phyloP scores from a whole-genome alignment of 108 stramenopile genomes.

The Schizochytrium sp. region DNA sequence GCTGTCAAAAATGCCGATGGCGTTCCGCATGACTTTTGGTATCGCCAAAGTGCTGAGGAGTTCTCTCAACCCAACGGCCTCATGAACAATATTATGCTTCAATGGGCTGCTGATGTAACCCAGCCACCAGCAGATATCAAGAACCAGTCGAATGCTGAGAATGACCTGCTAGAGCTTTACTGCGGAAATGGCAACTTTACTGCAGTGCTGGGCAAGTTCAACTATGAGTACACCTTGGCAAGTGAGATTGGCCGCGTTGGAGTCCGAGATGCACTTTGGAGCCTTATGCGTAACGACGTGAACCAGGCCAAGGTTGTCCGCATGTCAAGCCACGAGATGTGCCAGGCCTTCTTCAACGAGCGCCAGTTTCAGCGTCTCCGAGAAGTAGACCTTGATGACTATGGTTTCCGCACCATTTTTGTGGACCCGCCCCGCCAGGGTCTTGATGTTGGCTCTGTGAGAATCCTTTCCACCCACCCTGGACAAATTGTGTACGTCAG shows the following conservation, averaged over 20 bases:
- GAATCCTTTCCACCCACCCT: neutral
- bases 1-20: neutral
- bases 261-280: slow-evolving; percentile 14
- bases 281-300: neutral
- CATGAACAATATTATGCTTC: slow-evolving; percentile 53
- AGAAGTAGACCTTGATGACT: slow-evolving; percentile 56
- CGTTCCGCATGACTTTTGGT: slow-evolving; percentile 15
- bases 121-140: neutral
- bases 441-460: slow-evolving; percentile 51
- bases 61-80: slow-evolving; percentile 58
- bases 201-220: neutral
- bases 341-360: neutral
- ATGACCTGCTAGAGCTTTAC: slow-evolving; percentile 65
- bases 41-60: neutral
- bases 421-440: slow-evolving; percentile 67
- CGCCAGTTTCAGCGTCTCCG: slow-evolving; percentile 55
- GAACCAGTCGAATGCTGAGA: neutral
- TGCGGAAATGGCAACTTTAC: slow-evolving; percentile 69
- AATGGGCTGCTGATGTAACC: slow-evolving; percentile 6
- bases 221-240: slow-evolving; percentile 62
- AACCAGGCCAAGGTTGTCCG: slow-evolving; percentile 50
- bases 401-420: slow-evolving; percentile 52
- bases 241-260: slow-evolving; percentile 57
- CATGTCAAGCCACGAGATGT: slow-evolving; percentile 57
- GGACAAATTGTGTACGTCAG: slow-evolving; percentile 63